Evolutionary conservation across 169 alveolate genomes (phyloP).

Genomic region (Eimeria tenella): DNA sequence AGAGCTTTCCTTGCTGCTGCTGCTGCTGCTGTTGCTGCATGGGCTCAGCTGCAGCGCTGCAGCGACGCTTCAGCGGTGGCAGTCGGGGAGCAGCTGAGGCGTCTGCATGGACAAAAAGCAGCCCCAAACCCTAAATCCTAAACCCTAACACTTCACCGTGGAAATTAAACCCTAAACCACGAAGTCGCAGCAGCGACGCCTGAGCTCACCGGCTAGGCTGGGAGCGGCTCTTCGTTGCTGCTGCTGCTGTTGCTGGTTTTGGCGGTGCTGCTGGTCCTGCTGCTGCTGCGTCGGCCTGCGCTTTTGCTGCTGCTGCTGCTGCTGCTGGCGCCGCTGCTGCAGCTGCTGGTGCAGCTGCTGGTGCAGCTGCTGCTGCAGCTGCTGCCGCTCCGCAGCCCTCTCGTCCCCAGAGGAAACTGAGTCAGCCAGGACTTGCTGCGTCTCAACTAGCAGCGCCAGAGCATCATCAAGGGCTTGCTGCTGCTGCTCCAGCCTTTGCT

Average conservation of each 20-base stretch:
- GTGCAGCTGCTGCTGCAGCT: conserved; percentile 40
- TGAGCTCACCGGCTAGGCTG: conserved; percentile 3
- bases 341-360: not conserved
- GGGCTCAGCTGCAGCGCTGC: not conserved
- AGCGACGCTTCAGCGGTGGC: conserved; percentile 46
- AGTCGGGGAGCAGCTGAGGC: not conserved
- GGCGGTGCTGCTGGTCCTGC: not conserved
- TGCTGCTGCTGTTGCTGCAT: conserved; percentile 13
- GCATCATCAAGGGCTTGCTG: conserved; percentile 3
- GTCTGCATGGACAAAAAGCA: not conserved
- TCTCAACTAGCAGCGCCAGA: conserved; percentile 32
- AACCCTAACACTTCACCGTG: not conserved
- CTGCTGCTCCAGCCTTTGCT: conserved; percentile 58
- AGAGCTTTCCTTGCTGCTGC: not conserved
- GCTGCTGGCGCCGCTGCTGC: conserved; percentile 19
- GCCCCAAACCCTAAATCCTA: not conserved
- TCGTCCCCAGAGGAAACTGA: not conserved
- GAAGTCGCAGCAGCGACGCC: not conserved
- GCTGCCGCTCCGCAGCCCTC: conserved; percentile 21
- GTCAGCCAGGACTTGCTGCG: conserved; percentile 20
- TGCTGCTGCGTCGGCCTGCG: not conserved
- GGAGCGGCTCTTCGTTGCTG: not conserved
- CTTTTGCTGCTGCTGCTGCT: conserved; percentile 36
- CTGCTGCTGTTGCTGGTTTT: conserved; percentile 15
- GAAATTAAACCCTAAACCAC: not conserved